Percentiles rank a stretch among this genome's conserved stretches.
These are phyloP conservation scores for Saccharomycopsis phalli DNA, from an alignment of 1,139 yeast species.

Conservation along the genomic window DNA sequence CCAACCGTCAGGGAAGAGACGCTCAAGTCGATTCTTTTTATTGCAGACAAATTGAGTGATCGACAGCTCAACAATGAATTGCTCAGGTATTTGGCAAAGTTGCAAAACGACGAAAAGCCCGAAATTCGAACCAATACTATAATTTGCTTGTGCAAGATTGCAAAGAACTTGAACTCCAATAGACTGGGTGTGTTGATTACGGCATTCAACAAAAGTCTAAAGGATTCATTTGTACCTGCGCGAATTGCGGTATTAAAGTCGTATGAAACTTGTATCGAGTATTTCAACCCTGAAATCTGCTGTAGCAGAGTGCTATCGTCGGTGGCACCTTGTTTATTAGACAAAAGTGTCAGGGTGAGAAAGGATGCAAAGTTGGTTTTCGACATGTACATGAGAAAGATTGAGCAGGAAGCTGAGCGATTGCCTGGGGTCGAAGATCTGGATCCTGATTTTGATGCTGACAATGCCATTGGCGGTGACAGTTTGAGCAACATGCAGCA, in stretches of 20 bases:
- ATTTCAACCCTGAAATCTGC: constrained; percentile 66
- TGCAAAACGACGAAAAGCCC: constrained; percentile 78
- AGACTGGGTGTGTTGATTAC: constrained; percentile 72
- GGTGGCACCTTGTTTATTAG: constrained; percentile 76
- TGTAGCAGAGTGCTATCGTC: constrained; percentile 81
- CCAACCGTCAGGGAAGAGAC: constrained; percentile 75
- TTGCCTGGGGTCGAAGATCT: constrained; percentile 44
- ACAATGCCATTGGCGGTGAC: neutral
- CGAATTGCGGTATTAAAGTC: constrained; percentile 75
- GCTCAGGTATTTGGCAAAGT: constrained; percentile 70
- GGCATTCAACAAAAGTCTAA: constrained; percentile 75
- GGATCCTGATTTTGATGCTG: constrained; percentile 25
- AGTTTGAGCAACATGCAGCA: constrained; percentile 5
- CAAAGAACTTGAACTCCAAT: constrained; percentile 48
- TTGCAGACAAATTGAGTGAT: constrained; percentile 62
- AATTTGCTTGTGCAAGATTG: constrained; percentile 62
- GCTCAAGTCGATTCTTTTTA: constrained; percentile 53
- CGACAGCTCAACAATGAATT: constrained; percentile 84
- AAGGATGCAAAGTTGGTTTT: constrained; percentile 62
- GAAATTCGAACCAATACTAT: constrained; percentile 84
- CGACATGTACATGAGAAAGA: constrained; percentile 52
- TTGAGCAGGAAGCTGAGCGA: constrained; percentile 51
- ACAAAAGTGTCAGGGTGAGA: constrained; percentile 61
- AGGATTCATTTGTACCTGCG: constrained; percentile 73
- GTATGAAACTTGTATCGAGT: constrained; percentile 52